phyloP scores from a whole-genome alignment of 208 protist species.

The Strigomonas galati region DNA sequence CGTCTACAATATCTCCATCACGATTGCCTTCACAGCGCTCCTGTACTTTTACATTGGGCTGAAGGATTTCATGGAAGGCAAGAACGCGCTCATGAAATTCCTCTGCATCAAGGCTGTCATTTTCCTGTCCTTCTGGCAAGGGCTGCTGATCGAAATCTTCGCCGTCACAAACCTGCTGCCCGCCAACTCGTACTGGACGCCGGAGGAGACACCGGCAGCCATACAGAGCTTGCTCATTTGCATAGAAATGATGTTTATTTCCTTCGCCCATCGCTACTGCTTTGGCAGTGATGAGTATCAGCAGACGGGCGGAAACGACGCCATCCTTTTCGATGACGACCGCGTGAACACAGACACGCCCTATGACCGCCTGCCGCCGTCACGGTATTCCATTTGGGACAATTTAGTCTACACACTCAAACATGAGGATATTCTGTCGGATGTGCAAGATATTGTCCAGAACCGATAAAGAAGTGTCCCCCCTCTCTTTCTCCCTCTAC shows the following conservation, averaged over 20 bases:
- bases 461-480: constrained; percentile 36
- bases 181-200: constrained; percentile 68
- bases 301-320: constrained; percentile 17
- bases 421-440: constrained; percentile 77
- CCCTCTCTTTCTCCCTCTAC: neutral
- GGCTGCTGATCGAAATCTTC: constrained; percentile 81
- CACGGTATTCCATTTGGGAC: constrained; percentile 68
- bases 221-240: constrained; percentile 90
- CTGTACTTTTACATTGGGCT: constrained; percentile 90
- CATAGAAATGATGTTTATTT: constrained; percentile 90
- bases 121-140: constrained; percentile 93
- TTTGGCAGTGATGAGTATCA: constrained; percentile 86
- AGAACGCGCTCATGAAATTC: constrained; percentile 90
- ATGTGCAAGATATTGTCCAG: constrained; percentile 72
- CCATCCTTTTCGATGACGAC: constrained; percentile 2
- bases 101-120: constrained; percentile 91
- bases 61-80: constrained; percentile 86
- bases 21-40: constrained; percentile 86
- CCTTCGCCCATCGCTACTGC: constrained; percentile 88
- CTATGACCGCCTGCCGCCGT: constrained; percentile 48
- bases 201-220: constrained; percentile 55
- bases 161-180: constrained; percentile 63
- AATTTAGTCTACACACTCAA: constrained; percentile 85
- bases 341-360: constrained; percentile 26
- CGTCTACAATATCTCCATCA: constrained; percentile 92